Conservation (phyloP, 106 monocot genomes). For the Dactylorhiza incarnata region DNA sequence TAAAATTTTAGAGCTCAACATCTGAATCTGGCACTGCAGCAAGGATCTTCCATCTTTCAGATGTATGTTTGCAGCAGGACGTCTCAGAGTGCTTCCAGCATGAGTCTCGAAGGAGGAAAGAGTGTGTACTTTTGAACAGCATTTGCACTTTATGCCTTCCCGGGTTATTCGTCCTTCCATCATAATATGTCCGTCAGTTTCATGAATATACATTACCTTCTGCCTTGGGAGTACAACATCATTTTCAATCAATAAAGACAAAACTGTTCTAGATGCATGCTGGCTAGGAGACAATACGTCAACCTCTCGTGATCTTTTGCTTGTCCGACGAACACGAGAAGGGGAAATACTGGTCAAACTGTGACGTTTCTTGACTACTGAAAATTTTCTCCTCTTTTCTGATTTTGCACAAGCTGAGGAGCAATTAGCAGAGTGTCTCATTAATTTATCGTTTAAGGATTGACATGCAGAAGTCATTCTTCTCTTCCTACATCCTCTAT, state of each 20-base stretch:
- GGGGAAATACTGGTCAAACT: neutral
- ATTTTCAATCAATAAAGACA: constrained; percentile 58
- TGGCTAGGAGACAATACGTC: constrained; percentile 8
- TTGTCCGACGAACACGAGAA: neutral
- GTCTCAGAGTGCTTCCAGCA: constrained; percentile 33
- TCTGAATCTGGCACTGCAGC: constrained; percentile 39
- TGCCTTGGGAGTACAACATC: constrained; percentile 43
- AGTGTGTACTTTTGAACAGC: constrained; percentile 39
- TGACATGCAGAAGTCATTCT: neutral
- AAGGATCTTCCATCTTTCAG: constrained; percentile 62
- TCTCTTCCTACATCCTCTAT: constrained; percentile 17
- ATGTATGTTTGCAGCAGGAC: constrained; percentile 42
- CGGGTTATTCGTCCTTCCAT: constrained; percentile 46
- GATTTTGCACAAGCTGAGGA: constrained; percentile 5
- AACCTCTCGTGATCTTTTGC: constrained; percentile 12
- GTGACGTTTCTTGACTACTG: neutral
- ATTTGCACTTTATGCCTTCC: constrained; percentile 60
- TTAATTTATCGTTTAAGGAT: neutral
- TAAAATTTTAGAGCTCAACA: constrained; percentile 16
- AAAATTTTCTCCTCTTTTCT: constrained; percentile 12
- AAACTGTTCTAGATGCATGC: constrained; percentile 27
- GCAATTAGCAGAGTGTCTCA: neutral
- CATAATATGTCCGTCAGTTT: constrained; percentile 21
- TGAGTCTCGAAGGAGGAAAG: constrained; percentile 48
- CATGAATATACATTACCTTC: constrained; percentile 40